Percentiles rank a stretch among this genome's conserved stretches.
These are phyloP conservation scores for Aspergillus versicolor DNA, from an alignment of 2,329 filamentous ascomycete species.

Conservation along the genomic window DNA sequence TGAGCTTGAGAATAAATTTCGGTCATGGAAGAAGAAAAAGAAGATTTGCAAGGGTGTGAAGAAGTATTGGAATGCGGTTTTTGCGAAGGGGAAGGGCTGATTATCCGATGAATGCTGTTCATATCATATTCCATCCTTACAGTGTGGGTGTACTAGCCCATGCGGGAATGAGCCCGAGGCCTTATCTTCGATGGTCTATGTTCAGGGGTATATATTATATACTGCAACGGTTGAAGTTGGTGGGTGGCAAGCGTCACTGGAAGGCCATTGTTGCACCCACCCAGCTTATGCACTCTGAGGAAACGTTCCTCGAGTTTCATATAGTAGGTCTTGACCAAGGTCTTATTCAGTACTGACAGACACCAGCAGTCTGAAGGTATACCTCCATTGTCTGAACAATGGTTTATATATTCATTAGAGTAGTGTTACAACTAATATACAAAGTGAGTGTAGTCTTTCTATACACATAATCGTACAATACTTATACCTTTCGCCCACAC, in stretches of 20 bases:
- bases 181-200: background rate
- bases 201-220: no score
- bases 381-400: background rate
- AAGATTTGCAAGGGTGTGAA: slow-evolving; percentile 34
- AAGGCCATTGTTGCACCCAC: no score
- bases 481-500: background rate
- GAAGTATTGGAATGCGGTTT: slow-evolving; percentile 38
- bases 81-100: slow-evolving; percentile 13
- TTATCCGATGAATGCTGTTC: background rate
- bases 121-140: background rate
- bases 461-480: background rate
- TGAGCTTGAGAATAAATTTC: slow-evolving; percentile 34
- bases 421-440: slow-evolving; percentile 12
- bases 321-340: background rate
- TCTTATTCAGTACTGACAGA: background rate
- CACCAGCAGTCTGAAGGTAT: background rate
- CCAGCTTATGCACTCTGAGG: no score
- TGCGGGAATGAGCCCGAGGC: background rate
- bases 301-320: no score
- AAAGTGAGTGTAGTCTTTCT: slow-evolving; percentile 3
- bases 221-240: no score
- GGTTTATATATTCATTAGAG: slow-evolving; percentile 7
- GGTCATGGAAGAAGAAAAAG: slow-evolving; percentile 32
- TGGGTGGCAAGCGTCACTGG: no score
- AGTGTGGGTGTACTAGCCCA: background rate